Evolutionary conservation across 768 basidiomycete genomes (phyloP), one percentile per base, ranked within the genome.

Genomic region (Mycena belliarum): DNA sequence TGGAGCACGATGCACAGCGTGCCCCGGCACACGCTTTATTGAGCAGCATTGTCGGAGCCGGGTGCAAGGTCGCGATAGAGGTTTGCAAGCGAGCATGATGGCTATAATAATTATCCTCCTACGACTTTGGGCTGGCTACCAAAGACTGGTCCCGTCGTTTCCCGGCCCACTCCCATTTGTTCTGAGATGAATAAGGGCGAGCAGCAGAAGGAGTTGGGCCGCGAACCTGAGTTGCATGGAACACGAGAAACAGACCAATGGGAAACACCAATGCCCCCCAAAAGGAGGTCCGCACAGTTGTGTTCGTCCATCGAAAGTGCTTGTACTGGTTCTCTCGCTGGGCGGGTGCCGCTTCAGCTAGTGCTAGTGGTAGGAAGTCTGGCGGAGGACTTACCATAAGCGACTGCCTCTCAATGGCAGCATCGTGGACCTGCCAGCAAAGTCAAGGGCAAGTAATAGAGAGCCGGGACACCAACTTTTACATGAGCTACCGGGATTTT

Each of bases 21-120:
- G 94, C 94, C 21, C 94, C 95, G 2, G 94, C 89, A 40, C 94
- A 98, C 71, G 92, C 93, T 1, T 75, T 98, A 41, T 74, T 98
- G 55, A 95, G 92, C 65, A 88, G 91, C 9, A 74, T 94, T 24
- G 81, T 98, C 12, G 93, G 90, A 3, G 81, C 77, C 4, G 94
- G 94, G 2, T 98, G 95, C 73, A 91, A 89, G 72, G 76, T 87
- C 23, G 95, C 95, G 14, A 96, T 98, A 74, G 87, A 89, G 70
- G 70, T 95, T 49, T 95, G 92, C 77, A 95, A 91, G 76, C 79
- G 86, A 66, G 69, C 96, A 52, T 97, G 76, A 75, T 63, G 29
- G 24, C n/a, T 50, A 33, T 35, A 26, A 40, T 48, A 43, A 43
- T 52, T 44, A 29, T 45, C 41, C 49, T 26, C 48, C 45, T 57